Percentiles rank a stretch among this genome's conserved stretches.
phyloP scores from a whole-genome alignment of 352 stramenopile genomes.

The Phytophthora tentaculata region DNA sequence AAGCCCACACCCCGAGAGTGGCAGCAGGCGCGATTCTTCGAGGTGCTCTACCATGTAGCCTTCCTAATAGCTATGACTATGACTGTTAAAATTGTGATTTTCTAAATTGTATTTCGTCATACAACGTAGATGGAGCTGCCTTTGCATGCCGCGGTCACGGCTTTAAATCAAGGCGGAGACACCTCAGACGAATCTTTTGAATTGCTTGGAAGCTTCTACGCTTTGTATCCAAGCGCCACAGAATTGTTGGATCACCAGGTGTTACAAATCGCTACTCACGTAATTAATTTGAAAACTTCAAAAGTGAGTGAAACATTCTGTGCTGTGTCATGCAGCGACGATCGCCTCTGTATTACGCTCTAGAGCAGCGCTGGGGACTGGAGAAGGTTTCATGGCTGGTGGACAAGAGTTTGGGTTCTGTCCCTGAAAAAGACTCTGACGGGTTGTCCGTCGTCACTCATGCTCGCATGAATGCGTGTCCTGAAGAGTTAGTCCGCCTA shows the following conservation, averaged over 20 bases:
- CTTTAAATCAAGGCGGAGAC: slow-evolving; percentile 23
- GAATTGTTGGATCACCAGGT: slow-evolving; percentile 42
- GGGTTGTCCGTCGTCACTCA: slow-evolving; percentile 50
- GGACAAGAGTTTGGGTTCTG: slow-evolving; percentile 37
- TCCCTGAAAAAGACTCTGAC: slow-evolving; percentile 58
- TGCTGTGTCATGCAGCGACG: slow-evolving; percentile 9
- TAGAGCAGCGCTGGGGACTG: slow-evolving; percentile 47
- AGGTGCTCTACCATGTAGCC: slow-evolving; percentile 39
- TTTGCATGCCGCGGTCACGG: slow-evolving; percentile 46
- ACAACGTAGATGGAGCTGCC: slow-evolving; percentile 44
- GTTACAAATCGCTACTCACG: not conserved
- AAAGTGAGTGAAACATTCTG: not conserved
- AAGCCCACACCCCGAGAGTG: slow-evolving; percentile 31
- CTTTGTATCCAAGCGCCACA: slow-evolving; percentile 25
- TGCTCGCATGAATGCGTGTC: slow-evolving; percentile 46
- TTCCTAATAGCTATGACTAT: not conserved
- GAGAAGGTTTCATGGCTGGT: slow-evolving; percentile 67
- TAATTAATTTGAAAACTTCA: not conserved
- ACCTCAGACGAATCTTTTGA: slow-evolving; percentile 36
- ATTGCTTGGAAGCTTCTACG: slow-evolving; percentile 39
- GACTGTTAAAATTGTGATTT: too few relatives aligned
- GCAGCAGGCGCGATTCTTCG: slow-evolving; percentile 56
- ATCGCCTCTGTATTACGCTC: slow-evolving; percentile 43
- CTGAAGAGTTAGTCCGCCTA: slow-evolving; percentile 60
- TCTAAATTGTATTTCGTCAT: not conserved